phyloP scores from a whole-genome alignment of 2,329 filamentous ascomycete genomes.

The Fusarium beomiforme region DNA sequence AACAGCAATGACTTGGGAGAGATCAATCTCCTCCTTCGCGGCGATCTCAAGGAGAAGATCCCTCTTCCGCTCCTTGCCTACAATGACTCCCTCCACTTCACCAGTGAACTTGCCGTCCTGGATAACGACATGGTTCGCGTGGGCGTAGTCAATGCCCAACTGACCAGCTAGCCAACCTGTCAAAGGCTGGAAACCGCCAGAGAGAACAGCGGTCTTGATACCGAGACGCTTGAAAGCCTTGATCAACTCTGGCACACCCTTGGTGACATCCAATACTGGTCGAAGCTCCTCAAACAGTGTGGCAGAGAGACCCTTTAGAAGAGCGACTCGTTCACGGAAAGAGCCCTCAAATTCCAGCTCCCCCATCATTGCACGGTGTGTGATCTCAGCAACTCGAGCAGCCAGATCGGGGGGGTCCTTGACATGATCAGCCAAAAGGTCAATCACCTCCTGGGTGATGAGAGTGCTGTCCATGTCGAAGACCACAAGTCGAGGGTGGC shows the following conservation, averaged over 20 bases:
- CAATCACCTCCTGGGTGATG: slow-evolving; percentile 97
- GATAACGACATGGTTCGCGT: slow-evolving; percentile 84
- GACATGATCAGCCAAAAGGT: slow-evolving; percentile 87
- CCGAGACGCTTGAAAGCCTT: slow-evolving; percentile 79
- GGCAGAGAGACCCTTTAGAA: slow-evolving; percentile 83
- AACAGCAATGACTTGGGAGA: slow-evolving; percentile 76
- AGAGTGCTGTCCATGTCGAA: slow-evolving; percentile 99
- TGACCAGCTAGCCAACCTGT: slow-evolving; percentile 85
- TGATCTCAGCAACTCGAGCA: slow-evolving; percentile 86
- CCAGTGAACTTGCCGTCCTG: slow-evolving; percentile 73
- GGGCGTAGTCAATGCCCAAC: slow-evolving; percentile 86
- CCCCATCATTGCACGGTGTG: slow-evolving; percentile 92
- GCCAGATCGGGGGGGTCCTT: slow-evolving; percentile 75
- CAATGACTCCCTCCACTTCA: slow-evolving; percentile 76
- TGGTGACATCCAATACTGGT: slow-evolving; percentile 80
- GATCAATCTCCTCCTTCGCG: slow-evolving; percentile 69
- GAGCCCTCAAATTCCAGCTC: slow-evolving; percentile 92
- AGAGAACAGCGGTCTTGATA: slow-evolving; percentile 88
- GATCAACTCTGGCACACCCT: slow-evolving; percentile 80
- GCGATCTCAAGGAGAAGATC: slow-evolving; percentile 78
- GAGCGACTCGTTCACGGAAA: slow-evolving; percentile 80
- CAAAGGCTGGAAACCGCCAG: slow-evolving; percentile 90
- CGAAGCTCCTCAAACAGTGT: slow-evolving; percentile 83
- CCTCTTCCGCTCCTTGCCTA: slow-evolving; percentile 79
- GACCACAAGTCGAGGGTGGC: slow-evolving; percentile 86